Evolutionary conservation across 768 basidiomycete species (phyloP), one percentile per base, ranked within the genome.

Genomic region (Leccinum pellstonianum): DNA sequence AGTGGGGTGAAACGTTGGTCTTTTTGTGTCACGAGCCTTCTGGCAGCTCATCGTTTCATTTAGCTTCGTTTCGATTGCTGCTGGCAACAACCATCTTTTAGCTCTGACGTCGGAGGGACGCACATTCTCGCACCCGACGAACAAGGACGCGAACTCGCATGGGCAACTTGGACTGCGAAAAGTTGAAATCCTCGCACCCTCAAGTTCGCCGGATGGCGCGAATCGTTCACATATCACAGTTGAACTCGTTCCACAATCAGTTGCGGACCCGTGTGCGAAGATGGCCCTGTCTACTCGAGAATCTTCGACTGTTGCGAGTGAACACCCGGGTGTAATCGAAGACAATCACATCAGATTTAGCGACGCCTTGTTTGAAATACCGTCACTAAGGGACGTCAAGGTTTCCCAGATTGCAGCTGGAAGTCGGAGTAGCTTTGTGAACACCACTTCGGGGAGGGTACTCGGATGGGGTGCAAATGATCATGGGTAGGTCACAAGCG

Each of bases 391-490:
- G 52, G 88, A 83, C 1, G 73, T 93, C 5, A 70, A 82, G 23
- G 77, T 91, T 48, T 81, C 79, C 19, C 87, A 92, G 72, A 78
- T 93, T 48, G 86, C 86, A 29, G 83, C 93, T 25, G 92, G 92
- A 3, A 77, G 79, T 41, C 80, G 86, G 56, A 86, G 82, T 51
- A 93, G 90, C 66, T 93, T 91, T 67, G 87, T 81, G 10, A 78
- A 85, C 25, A 93, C 92, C 0, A 66, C 74, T 6, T 73, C 77
- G 3, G 95, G 93, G 2, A 79, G 85, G 56, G 90, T 95, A 10
- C 81, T 98, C 19, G 92, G 86, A 0, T 96, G 91, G 85, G 95
- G 95, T 49, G 91, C 91, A 1, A 96, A 97, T 70, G 87, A 91
- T 63, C 88, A 81, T 65, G 93, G 93, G 89, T 89, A 64, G 54